Conservation (phyloP, 116 monocot species). For the Iris pallida region DNA sequence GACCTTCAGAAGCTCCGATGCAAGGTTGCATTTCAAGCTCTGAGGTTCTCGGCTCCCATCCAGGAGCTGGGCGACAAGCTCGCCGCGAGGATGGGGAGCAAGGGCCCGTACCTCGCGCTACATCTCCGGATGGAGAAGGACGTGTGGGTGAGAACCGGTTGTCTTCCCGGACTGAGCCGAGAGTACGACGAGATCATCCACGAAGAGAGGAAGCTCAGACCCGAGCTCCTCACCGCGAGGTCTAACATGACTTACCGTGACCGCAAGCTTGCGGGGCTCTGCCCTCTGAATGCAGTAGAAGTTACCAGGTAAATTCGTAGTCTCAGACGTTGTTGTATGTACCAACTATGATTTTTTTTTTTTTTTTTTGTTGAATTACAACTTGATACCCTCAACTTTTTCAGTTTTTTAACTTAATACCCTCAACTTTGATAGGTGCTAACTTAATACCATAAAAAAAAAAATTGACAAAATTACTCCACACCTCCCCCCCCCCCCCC, state of each 20-base stretch:
- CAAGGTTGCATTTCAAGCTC: constrained; percentile 92
- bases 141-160: constrained; percentile 94
- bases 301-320: constrained; percentile 51
- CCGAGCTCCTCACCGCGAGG: constrained; percentile 75
- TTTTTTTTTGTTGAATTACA: no score
- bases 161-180: constrained; percentile 64
- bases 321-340: background rate
- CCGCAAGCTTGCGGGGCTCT: constrained; percentile 80
- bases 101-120: constrained; percentile 80
- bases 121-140: constrained; percentile 93
- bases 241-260: constrained; percentile 72
- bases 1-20: constrained; percentile 97
- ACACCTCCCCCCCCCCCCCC: no score
- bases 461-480: no score
- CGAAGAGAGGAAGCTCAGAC: constrained; percentile 53
- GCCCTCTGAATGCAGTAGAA: constrained; percentile 74
- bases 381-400: no score
- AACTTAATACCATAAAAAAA: no score
- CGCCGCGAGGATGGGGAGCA: constrained; percentile 60
- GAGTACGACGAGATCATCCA: constrained; percentile 54
- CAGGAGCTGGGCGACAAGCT: constrained; percentile 58
- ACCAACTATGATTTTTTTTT: no score
- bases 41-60: constrained; percentile 69
- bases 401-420: no score
- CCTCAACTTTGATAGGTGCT: no score